These are phyloP conservation scores for Beauveria sp. DNA, from an alignment of 2,329 filamentous ascomycete genomes.

Conservation along the genomic window DNA sequence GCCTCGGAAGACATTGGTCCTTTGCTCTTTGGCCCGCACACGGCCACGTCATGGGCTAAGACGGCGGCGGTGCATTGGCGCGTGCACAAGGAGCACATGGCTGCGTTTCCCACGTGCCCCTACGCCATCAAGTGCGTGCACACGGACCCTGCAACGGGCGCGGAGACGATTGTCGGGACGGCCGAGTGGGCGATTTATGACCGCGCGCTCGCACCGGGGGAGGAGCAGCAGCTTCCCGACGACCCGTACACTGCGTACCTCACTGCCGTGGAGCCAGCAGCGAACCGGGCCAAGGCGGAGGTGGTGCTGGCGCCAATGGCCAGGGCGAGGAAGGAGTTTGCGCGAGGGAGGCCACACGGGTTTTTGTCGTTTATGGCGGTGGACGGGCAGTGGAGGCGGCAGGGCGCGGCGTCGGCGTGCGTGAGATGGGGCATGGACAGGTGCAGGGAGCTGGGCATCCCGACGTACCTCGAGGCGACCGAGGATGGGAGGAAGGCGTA, in stretches of 20 bases:
- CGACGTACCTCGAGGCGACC: conserved; percentile 9
- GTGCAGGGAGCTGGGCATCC: conserved; percentile 5
- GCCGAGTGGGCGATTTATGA: conserved; percentile 11
- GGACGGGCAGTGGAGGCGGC: conserved; percentile 2
- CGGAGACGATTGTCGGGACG: neutral
- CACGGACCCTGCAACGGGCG: neutral
- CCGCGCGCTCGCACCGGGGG: neutral
- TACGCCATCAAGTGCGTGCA: conserved; percentile 11
- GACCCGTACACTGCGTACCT: conserved; percentile 2
- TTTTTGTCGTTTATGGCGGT: conserved; percentile 7
- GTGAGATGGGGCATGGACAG: conserved; percentile 10
- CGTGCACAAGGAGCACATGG: neutral
- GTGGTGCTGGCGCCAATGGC: neutral
- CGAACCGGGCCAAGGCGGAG: neutral
- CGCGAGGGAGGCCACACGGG: neutral
- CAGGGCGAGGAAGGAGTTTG: neutral
- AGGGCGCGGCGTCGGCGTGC: conserved; percentile 5
- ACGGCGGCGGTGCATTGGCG: neutral
- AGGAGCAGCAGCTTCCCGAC: neutral
- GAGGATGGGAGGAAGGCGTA: conserved; percentile 6
- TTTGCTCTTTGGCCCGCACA: neutral
- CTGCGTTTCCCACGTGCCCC: conserved; percentile 6
- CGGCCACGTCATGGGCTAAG: neutral
- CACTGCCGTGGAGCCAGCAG: conserved; percentile 1
- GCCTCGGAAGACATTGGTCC: neutral